Conservation (phyloP, 345 rosid genomes). For the Rhizophora mangle region DNA sequence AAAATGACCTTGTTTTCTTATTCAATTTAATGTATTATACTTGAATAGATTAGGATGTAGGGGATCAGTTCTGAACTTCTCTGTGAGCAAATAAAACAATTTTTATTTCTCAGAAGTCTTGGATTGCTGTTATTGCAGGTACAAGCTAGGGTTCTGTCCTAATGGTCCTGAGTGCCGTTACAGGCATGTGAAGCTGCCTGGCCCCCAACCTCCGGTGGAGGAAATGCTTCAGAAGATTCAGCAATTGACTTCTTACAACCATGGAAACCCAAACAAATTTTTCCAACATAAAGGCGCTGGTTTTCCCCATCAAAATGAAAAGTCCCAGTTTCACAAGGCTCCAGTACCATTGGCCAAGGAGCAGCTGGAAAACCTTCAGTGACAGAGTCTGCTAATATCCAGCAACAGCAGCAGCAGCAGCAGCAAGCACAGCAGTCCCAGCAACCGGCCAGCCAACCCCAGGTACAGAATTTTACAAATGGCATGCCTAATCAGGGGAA, state of each 20-base stretch:
- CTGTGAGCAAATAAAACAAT: too few relatives aligned
- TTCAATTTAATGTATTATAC: too few relatives aligned
- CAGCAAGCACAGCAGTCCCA: conserved; percentile 69
- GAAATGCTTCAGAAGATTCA: conserved; percentile 97
- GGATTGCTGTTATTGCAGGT: conserved; percentile 46
- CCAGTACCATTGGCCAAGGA: conserved; percentile 41
- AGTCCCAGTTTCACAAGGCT: conserved; percentile 54
- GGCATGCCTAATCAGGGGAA: conserved; percentile 55
- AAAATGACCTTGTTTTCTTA: too few relatives aligned
- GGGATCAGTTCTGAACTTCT: not conserved
- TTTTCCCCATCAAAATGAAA: conserved; percentile 59
- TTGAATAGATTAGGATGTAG: not conserved
- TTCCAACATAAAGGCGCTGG: conserved; percentile 63
- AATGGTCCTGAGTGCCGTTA: conserved; percentile 97
- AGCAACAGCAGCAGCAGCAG: conserved; percentile 38
- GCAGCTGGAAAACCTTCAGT: conserved; percentile 38
- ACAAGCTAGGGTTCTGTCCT: conserved; percentile 97
- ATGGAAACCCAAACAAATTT: conserved; percentile 46
- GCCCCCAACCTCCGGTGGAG: conserved; percentile 94
- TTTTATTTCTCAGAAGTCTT: not conserved
- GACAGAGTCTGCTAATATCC: conserved; percentile 43
- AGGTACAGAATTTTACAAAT: conserved; percentile 54
- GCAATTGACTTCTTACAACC: conserved; percentile 59
- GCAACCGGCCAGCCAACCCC: conserved; percentile 61
- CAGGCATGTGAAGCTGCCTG: conserved; percentile 89